Percentiles rank a stretch among this genome's conserved stretches.
phyloP scores from a whole-genome alignment of 805 yeast genomes.

The Spathaspora arborariae region DNA sequence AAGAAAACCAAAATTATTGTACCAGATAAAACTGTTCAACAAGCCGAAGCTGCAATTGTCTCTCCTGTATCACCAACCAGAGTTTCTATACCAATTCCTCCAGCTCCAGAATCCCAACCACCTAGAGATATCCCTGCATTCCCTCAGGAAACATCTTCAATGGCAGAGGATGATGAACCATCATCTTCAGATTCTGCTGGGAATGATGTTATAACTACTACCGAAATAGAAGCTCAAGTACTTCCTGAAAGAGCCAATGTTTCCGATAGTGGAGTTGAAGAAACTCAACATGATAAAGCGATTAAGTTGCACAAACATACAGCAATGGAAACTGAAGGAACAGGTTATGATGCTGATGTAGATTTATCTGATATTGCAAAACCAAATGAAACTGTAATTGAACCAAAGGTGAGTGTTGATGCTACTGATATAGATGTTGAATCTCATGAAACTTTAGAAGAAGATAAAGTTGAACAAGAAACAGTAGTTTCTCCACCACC shows the following conservation, averaged over 20 bases:
- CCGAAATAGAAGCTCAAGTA: not conserved
- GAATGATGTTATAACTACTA: conserved; percentile 3
- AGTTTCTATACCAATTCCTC: conserved; percentile 36
- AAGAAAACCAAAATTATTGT: conserved; percentile 11
- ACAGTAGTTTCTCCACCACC: conserved; percentile 12
- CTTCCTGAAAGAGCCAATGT: conserved; percentile 1
- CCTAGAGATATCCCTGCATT: conserved; percentile 12
- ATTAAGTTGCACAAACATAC: conserved; percentile 5
- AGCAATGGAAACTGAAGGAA: conserved; percentile 15
- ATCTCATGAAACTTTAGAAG: not conserved
- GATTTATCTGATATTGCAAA: conserved; percentile 31
- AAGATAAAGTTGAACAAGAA: not conserved
- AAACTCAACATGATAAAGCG: conserved; percentile 1
- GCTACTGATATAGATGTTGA: not conserved
- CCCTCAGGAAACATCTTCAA: conserved; percentile 11
- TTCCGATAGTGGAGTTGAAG: conserved; percentile 8
- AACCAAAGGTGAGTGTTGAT: not conserved
- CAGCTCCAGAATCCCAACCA: conserved; percentile 43
- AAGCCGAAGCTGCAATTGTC: conserved; percentile 10
- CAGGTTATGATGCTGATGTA: conserved; percentile 74
- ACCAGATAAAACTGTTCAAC: conserved; percentile 11
- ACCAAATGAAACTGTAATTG: conserved; percentile 3
- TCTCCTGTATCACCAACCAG: conserved; percentile 28
- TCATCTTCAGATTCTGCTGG: conserved; percentile 7
- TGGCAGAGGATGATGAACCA: conserved; percentile 22